A percentile compares a stretch with the other conserved stretches of the same genome.
Evolutionary conservation across 441 rosid species (phyloP).

Genomic region (Raphanus hybrid): DNA sequence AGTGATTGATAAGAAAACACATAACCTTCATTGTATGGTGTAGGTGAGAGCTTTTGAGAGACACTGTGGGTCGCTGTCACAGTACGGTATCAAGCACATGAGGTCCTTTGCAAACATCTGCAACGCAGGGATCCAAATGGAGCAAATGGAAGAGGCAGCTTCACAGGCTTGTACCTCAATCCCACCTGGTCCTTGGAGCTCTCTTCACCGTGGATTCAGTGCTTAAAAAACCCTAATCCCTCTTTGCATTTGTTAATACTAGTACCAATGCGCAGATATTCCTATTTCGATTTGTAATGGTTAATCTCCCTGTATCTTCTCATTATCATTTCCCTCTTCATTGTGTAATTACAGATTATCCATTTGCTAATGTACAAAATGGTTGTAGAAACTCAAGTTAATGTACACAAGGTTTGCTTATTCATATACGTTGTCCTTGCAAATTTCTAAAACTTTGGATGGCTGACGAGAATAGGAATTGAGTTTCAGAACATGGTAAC

Average conservation of each 20-base stretch:
- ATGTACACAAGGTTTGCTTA: conserved; percentile 29
- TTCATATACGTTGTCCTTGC: conserved; percentile 13
- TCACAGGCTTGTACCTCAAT: conserved; percentile 71
- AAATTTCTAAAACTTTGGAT: conserved; percentile 20
- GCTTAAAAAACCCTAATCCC: conserved; percentile 45
- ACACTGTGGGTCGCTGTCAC: conserved; percentile 82
- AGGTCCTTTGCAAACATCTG: conserved; percentile 90
- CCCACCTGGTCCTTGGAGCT: conserved; percentile 83
- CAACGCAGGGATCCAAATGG: conserved; percentile 65
- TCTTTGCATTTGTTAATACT: conserved; percentile 19
- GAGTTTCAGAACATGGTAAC: not conserved
- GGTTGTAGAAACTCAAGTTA: conserved; percentile 19
- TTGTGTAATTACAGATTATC: conserved; percentile 18
- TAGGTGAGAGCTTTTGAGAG: conserved; percentile 87
- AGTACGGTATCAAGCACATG: conserved; percentile 97
- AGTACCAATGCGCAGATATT: conserved; percentile 15
- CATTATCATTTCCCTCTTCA: conserved; percentile 4
- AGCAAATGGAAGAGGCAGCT: conserved; percentile 83
- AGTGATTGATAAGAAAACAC: not conserved
- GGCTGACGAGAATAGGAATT: not conserved
- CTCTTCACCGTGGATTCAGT: conserved; percentile 75
- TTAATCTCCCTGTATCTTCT: conserved; percentile 20
- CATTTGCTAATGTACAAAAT: conserved; percentile 14
- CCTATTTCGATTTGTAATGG: not conserved
- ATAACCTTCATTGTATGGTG: conserved; percentile 11